A percentile compares a stretch with the other conserved stretches of the same genome.
Conservation (phyloP, 2,329 filamentous ascomycete genomes). For the Epicoccum sorghinum region DNA sequence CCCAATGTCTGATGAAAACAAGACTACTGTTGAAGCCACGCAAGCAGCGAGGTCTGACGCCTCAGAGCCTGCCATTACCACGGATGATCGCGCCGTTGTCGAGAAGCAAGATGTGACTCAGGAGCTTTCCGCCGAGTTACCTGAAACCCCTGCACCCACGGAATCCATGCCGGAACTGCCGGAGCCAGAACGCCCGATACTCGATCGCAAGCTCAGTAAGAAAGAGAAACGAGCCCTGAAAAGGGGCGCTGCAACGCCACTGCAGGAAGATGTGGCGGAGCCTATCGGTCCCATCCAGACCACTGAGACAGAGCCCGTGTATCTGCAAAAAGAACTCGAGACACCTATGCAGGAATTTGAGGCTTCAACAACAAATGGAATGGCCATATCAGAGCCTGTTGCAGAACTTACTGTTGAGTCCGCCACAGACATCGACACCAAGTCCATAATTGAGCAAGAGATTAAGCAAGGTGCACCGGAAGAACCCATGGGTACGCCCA, state of each 20-base stretch:
- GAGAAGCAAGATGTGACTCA: neutral
- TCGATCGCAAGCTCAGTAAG: slow-evolving; percentile 42
- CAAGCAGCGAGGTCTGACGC: neutral
- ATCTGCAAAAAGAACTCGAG: neutral
- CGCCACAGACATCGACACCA: too few species aligned
- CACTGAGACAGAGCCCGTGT: neutral
- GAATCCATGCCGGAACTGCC: slow-evolving; percentile 7
- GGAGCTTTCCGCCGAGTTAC: neutral
- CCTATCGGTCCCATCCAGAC: neutral
- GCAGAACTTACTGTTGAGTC: neutral
- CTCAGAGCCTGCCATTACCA: neutral
- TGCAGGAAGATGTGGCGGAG: slow-evolving; percentile 13
- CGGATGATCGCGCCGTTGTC: neutral
- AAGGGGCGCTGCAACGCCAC: slow-evolving; percentile 16
- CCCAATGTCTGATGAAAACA: neutral
- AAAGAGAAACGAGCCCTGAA: slow-evolving; percentile 42
- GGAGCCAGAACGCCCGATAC: slow-evolving; percentile 20
- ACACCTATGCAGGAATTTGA: neutral
- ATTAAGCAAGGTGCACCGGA: neutral
- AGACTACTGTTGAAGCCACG: neutral
- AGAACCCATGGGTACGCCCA: slow-evolving; percentile 5
- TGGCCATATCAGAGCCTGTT: neutral
- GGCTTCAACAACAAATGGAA: neutral
- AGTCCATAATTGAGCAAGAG: too few species aligned
- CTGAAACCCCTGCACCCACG: neutral